A percentile compares a stretch with the other conserved stretches of the same genome.
Evolutionary conservation across 768 basidiomycete species (phyloP).

Genomic region (Neoboletus subvelutipes): DNA sequence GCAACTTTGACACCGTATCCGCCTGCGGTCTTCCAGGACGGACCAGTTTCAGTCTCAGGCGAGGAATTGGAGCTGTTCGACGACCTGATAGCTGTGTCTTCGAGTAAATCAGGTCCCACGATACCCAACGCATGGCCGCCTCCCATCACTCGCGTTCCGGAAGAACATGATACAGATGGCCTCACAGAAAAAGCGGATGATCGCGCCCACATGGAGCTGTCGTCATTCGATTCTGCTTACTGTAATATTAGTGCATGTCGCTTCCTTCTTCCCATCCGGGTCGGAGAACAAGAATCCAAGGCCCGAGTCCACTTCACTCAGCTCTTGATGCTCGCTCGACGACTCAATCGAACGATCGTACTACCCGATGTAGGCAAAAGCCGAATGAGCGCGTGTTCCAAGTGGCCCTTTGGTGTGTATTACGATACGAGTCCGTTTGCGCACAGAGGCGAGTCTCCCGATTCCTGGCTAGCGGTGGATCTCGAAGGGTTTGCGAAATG

Average conservation of each 20-base stretch:
- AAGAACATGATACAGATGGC: slow-evolving; percentile 10
- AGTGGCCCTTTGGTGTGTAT: slow-evolving; percentile 49
- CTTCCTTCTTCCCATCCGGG: slow-evolving; percentile 48
- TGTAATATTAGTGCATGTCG: slow-evolving; percentile 37
- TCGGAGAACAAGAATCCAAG: slow-evolving; percentile 60
- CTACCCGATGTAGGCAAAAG: slow-evolving; percentile 61
- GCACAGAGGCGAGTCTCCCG: background rate
- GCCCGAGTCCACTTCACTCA: slow-evolving; percentile 56
- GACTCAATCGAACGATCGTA: slow-evolving; percentile 55
- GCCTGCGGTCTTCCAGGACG: background rate
- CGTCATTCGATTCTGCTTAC: slow-evolving; percentile 21
- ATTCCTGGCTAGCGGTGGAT: slow-evolving; percentile 27
- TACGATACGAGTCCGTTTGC: slow-evolving; percentile 39
- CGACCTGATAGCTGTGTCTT: background rate
- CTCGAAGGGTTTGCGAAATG: slow-evolving; percentile 41
- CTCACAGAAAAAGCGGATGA: background rate
- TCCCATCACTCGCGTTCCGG: slow-evolving; percentile 36
- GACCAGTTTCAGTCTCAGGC: background rate
- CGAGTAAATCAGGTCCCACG: background rate
- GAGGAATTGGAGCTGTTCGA: background rate
- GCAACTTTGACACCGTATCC: background rate
- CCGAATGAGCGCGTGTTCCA: slow-evolving; percentile 51
- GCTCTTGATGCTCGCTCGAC: slow-evolving; percentile 46
- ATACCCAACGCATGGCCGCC: slow-evolving; percentile 32
- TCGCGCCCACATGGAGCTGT: background rate